Conservation (phyloP, 345 rosid species). For the Adansonia digitata region DNA sequence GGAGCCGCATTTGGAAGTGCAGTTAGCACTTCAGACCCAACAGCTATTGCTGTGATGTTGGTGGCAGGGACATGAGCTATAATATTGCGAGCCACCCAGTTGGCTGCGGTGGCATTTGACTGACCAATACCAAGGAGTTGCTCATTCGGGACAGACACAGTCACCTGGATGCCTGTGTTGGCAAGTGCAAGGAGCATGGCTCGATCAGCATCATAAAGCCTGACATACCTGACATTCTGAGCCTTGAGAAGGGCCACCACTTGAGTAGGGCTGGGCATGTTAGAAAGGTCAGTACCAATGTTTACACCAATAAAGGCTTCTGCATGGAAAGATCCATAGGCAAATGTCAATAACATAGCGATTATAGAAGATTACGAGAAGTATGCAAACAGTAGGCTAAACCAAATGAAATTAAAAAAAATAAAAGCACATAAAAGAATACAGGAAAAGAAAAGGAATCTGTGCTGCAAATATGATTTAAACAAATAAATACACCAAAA, state of each 20-base stretch:
- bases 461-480: background rate
- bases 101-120: slow-evolving; percentile 95
- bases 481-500: no score
- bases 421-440: background rate
- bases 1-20: slow-evolving; percentile 71
- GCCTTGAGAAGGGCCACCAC: slow-evolving; percentile 82
- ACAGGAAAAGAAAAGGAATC: background rate
- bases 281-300: slow-evolving; percentile 77
- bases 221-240: slow-evolving; percentile 72
- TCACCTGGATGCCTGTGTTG: slow-evolving; percentile 77
- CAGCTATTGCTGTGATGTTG: slow-evolving; percentile 83
- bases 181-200: slow-evolving; percentile 85
- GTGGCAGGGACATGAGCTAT: slow-evolving; percentile 85
- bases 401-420: background rate
- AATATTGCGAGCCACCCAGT: slow-evolving; percentile 88
- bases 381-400: background rate
- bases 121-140: slow-evolving; percentile 95
- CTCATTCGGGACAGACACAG: slow-evolving; percentile 89
- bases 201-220: slow-evolving; percentile 80
- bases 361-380: background rate
- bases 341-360: background rate
- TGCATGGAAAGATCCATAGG: slow-evolving; percentile 18
- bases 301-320: slow-evolving; percentile 87
- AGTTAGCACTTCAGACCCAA: slow-evolving; percentile 85
- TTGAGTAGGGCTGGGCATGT: slow-evolving; percentile 90